phyloP scores from a whole-genome alignment of 164 flowering plant species.

The Tetracentron sinense region DNA sequence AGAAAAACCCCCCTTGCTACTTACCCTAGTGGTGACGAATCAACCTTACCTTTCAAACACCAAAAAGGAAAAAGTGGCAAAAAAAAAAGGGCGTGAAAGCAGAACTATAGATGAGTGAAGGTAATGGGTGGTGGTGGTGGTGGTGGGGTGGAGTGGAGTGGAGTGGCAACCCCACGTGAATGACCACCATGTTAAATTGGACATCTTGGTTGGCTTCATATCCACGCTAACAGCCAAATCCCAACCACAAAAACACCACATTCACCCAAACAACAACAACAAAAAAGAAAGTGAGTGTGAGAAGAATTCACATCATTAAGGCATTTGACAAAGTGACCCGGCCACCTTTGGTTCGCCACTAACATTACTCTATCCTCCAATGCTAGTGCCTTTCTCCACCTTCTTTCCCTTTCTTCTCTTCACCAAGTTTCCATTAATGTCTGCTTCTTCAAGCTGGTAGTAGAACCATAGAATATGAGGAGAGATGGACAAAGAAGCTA shows the following conservation, averaged over 20 bases:
- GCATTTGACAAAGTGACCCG: constrained; percentile 23
- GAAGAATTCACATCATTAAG: constrained; percentile 11
- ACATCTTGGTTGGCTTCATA: constrained; percentile 50
- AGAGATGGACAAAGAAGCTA: constrained; percentile 47
- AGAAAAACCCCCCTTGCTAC: no score
- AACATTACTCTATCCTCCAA: constrained; percentile 19
- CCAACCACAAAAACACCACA: constrained; percentile 9
- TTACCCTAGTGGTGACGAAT: constrained; percentile 15
- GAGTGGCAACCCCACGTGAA: constrained; percentile 57
- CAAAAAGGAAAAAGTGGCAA: background rate
- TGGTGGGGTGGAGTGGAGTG: constrained; percentile 15
- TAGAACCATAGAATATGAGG: constrained; percentile 24
- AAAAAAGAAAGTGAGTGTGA: background rate
- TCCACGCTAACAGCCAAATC: constrained; percentile 60
- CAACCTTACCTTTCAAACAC: constrained; percentile 13
- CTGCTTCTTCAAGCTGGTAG: no score
- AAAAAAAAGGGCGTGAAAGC: background rate
- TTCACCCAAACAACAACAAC: background rate
- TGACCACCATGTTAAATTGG: constrained; percentile 34
- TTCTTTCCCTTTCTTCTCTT: background rate
- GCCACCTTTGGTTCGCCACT: constrained; percentile 51
- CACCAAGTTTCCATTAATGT: background rate
- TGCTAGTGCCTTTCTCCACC: constrained; percentile 33
- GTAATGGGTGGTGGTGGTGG: constrained; percentile 16
- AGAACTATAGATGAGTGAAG: constrained; percentile 11